These are phyloP conservation scores for Evernia prunastri DNA, from an alignment of 495 filamentous ascomycete genomes.

Conservation along the genomic window DNA sequence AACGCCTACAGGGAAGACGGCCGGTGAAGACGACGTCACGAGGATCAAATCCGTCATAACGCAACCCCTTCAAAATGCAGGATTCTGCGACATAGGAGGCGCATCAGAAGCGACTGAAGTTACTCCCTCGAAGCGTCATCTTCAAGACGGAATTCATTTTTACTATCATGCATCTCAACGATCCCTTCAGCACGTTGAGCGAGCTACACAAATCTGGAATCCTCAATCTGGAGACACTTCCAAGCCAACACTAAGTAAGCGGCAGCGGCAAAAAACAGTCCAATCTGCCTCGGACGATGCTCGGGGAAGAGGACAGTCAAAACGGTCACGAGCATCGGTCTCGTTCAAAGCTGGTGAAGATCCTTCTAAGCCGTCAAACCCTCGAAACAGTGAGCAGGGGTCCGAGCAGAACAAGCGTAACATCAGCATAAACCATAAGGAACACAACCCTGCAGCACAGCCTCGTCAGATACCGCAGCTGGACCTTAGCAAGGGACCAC, in stretches of 20 bases:
- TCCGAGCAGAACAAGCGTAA: neutral
- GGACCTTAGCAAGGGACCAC: neutral
- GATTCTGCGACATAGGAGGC: neutral
- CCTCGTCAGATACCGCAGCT: neutral
- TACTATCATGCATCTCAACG: neutral
- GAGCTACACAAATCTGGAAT: neutral
- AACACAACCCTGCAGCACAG: neutral
- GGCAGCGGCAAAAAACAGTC: neutral
- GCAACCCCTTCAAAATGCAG: neutral
- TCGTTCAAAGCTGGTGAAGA: neutral
- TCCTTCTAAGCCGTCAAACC: neutral
- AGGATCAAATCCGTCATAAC: neutral
- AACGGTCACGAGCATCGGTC: neutral
- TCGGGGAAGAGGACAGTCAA: neutral
- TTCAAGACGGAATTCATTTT: neutral
- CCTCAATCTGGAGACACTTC: neutral
- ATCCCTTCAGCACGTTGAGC: neutral
- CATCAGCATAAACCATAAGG: neutral
- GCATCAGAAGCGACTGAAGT: neutral
- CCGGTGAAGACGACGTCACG: neutral
- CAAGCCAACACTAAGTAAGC: neutral
- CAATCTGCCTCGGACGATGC: neutral
- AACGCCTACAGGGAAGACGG: neutral
- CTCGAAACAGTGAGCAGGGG: neutral
- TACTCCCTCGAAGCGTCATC: neutral